These are phyloP conservation scores for Rutstroemia sp. DNA, from an alignment of 2,329 filamentous ascomycete species.

Conservation along the genomic window DNA sequence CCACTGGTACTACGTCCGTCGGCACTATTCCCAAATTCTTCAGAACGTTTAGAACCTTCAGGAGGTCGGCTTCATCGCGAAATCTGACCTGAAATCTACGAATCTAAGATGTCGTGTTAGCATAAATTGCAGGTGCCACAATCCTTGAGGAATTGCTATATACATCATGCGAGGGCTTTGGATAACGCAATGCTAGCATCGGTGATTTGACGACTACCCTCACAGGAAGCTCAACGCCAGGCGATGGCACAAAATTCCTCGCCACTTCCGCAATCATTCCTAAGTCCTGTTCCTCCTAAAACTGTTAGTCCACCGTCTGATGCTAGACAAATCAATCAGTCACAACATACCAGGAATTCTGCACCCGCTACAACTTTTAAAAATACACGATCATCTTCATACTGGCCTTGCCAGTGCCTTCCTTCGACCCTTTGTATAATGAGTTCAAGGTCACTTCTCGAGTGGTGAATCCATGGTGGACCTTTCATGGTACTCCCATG, in stretches of 20 bases:
- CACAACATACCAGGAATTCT: slow-evolving; percentile 34
- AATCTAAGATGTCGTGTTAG: slow-evolving; percentile 26
- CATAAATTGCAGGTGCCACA: neutral
- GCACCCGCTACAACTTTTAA: slow-evolving; percentile 35
- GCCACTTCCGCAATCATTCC: slow-evolving; percentile 17
- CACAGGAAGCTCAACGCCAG: slow-evolving; percentile 24
- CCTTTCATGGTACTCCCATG: slow-evolving; percentile 13
- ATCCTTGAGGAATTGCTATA: neutral
- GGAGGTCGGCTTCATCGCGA: slow-evolving; percentile 31
- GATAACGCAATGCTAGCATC: slow-evolving; percentile 31
- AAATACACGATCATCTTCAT: slow-evolving; percentile 16
- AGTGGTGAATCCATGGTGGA: slow-evolving; percentile 25
- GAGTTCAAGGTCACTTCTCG: slow-evolving; percentile 23
- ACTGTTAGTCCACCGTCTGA: neutral
- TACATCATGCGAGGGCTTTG: slow-evolving; percentile 23
- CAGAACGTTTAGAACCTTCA: slow-evolving; percentile 20
- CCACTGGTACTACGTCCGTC: slow-evolving; percentile 15
- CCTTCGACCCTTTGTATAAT: slow-evolving; percentile 20
- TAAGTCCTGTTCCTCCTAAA: slow-evolving; percentile 28
- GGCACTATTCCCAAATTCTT: slow-evolving; percentile 30
- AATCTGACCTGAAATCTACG: slow-evolving; percentile 39
- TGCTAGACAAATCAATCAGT: neutral
- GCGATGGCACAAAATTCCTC: slow-evolving; percentile 15
- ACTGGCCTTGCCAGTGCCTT: slow-evolving; percentile 16
- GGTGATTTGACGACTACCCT: slow-evolving; percentile 28